These are phyloP conservation scores for Sporodiniella umbellata DNA, from an alignment of 371 early-diverging fungal species.

Conservation along the genomic window DNA sequence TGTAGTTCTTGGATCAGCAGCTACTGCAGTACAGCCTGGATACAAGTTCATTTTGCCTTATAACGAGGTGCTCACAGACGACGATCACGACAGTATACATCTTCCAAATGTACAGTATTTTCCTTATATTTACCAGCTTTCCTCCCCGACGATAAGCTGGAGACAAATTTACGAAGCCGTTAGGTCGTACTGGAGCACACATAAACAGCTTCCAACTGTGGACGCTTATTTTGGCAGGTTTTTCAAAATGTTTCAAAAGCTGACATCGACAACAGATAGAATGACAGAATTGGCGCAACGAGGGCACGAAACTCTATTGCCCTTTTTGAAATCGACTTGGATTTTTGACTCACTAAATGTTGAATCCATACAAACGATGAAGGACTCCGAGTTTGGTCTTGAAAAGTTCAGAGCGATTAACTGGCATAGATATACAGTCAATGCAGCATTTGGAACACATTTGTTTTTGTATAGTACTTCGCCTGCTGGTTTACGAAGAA, in stretches of 20 bases:
- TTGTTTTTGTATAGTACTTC: slow-evolving; percentile 29
- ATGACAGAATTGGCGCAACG: slow-evolving; percentile 32
- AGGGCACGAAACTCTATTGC: slow-evolving; percentile 30
- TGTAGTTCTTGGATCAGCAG: slow-evolving; percentile 29
- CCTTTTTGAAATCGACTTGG: slow-evolving; percentile 38
- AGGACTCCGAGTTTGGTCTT: slow-evolving; percentile 21
- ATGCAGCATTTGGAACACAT: slow-evolving; percentile 42
- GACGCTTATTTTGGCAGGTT: slow-evolving; percentile 40
- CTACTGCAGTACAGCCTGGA: slow-evolving; percentile 28
- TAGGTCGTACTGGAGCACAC: slow-evolving; percentile 41
- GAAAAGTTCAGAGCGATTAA: slow-evolving; percentile 14
- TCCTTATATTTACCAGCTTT: slow-evolving; percentile 41
- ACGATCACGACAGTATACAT: slow-evolving; percentile 17
- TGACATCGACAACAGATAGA: slow-evolving; percentile 7
- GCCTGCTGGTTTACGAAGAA: slow-evolving; percentile 21
- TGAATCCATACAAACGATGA: slow-evolving; percentile 13
- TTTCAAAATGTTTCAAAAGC: slow-evolving; percentile 40
- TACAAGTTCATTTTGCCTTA: slow-evolving; percentile 40
- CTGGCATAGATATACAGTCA: slow-evolving; percentile 38
- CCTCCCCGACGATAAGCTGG: slow-evolving; percentile 32
- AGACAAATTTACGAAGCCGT: slow-evolving; percentile 28
- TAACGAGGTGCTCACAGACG: slow-evolving; percentile 32
- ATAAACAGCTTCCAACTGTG: slow-evolving; percentile 23
- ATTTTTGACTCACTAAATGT: slow-evolving; percentile 38
- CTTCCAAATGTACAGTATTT: slow-evolving; percentile 32